Evolutionary conservation across 2,329 filamentous ascomycete species (phyloP).

Genomic region (Botrytis sinoallii): DNA sequence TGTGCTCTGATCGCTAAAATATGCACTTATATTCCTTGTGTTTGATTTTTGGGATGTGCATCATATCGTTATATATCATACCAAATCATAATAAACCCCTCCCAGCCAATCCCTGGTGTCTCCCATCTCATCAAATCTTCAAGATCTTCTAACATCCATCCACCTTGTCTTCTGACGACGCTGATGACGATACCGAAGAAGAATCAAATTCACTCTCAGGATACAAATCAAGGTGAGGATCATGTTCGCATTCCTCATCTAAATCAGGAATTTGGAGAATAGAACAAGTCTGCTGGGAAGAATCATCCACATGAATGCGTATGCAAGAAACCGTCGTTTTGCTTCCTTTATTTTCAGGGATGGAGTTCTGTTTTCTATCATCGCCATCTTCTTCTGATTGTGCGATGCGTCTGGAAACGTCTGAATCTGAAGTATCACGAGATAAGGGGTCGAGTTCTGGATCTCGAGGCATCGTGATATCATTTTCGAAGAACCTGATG

Average conservation of each 20-base stretch:
- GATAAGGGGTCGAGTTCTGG: not conserved
- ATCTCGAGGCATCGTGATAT: accelerated
- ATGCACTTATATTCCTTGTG: not conserved
- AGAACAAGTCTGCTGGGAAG: not conserved
- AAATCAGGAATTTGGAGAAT: accelerated
- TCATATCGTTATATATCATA: not conserved
- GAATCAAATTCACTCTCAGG: not conserved
- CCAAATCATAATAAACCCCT: not conserved
- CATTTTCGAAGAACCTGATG: accelerated
- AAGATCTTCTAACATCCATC: not conserved
- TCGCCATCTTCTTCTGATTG: not conserved
- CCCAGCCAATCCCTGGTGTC: no score
- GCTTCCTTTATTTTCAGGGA: not conserved
- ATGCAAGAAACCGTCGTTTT: not conserved
- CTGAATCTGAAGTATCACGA: not conserved
- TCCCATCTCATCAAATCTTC: not conserved
- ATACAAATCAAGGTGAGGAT: not conserved
- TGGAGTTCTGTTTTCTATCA: not conserved
- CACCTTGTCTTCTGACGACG: not conserved
- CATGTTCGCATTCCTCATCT: not conserved
- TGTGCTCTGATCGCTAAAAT: not conserved
- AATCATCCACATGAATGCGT: not conserved
- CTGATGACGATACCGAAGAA: not conserved
- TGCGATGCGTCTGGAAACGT: not conserved
- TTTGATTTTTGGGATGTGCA: not conserved